Evolutionary conservation across 371 early-diverging fungal species (phyloP).

Genomic region (Rhizopus arrhizus): DNA sequence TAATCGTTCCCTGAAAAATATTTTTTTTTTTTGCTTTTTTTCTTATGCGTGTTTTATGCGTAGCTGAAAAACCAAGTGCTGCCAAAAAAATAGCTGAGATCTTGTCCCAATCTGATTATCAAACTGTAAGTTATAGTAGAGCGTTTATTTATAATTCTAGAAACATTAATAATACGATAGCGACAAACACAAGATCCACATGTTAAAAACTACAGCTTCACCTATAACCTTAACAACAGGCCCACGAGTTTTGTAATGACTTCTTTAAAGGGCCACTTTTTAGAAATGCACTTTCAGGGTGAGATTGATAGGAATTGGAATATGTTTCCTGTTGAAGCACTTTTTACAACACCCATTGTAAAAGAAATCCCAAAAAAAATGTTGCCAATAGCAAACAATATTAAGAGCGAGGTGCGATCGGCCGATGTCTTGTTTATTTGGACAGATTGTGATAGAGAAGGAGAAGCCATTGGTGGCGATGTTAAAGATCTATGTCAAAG

Average conservation of each 20-base stretch:
- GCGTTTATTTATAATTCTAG: neutral
- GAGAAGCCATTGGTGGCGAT: slow-evolving; percentile 97
- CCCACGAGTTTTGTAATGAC: slow-evolving; percentile 82
- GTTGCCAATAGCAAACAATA: slow-evolving; percentile 64
- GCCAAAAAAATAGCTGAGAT: slow-evolving; percentile 89
- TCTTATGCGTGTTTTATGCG: slow-evolving; percentile 70
- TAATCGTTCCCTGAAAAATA: no score
- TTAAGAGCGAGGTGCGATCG: slow-evolving; percentile 61
- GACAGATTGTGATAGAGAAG: slow-evolving; percentile 99
- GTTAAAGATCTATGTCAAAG: slow-evolving; percentile 70
- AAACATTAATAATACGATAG: slow-evolving; percentile 28
- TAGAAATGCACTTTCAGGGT: slow-evolving; percentile 65
- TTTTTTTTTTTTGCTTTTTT: no score
- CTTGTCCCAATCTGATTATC: slow-evolving; percentile 57
- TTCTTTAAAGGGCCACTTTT: slow-evolving; percentile 82
- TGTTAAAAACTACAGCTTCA: slow-evolving; percentile 82
- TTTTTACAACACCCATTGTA: slow-evolving; percentile 58
- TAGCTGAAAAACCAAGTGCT: slow-evolving; percentile 99
- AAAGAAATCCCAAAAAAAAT: slow-evolving; percentile 33
- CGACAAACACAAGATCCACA: slow-evolving; percentile 61
- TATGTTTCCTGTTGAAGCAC: slow-evolving; percentile 47
- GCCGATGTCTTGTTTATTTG: slow-evolving; percentile 90
- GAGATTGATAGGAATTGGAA: slow-evolving; percentile 64
- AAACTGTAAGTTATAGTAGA: slow-evolving; percentile 33
- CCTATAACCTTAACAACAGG: slow-evolving; percentile 58